phyloP scores from a whole-genome alignment of 1,284 basidiomycete species.

The Malassezia furfur region DNA sequence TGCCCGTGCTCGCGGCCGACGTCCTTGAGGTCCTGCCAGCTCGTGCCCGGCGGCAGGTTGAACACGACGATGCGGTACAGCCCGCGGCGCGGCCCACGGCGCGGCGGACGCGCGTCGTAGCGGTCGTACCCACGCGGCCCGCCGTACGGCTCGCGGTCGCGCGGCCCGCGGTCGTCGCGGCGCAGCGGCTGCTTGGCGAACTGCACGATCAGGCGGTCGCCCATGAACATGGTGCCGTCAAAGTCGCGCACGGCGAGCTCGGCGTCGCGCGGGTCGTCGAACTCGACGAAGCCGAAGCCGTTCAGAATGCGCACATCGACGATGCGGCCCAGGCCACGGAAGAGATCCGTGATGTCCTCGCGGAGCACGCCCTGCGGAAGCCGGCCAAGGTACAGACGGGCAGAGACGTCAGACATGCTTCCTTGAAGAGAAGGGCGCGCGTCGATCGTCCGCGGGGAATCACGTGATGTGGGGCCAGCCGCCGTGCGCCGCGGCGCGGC shows the following conservation, averaged over 20 bases:
- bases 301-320: slow-evolving; percentile 44
- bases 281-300: slow-evolving; percentile 44
- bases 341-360: slow-evolving; percentile 42
- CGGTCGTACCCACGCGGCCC: slow-evolving; percentile 23
- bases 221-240: slow-evolving; percentile 43
- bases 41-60: slow-evolving; percentile 77
- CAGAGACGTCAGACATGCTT: slow-evolving; percentile 4
- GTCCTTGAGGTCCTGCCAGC: slow-evolving; percentile 97
- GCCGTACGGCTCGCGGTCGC: slow-evolving; percentile 21
- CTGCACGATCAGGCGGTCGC: slow-evolving; percentile 45
- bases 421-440: background rate
- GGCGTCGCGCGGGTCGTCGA: slow-evolving; percentile 43
- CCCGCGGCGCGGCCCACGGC: slow-evolving; percentile 32
- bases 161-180: slow-evolving; percentile 10
- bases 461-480: background rate
- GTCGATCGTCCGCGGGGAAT: background rate
- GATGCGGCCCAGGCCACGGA: slow-evolving; percentile 35
- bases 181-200: slow-evolving; percentile 33
- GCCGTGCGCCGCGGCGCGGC: background rate
- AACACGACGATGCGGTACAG: slow-evolving; percentile 38
- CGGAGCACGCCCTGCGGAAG: slow-evolving; percentile 35
- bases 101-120: slow-evolving; percentile 22
- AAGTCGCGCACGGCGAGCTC: slow-evolving; percentile 44
- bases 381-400: slow-evolving; percentile 44
- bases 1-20: slow-evolving; percentile 80